A percentile compares a stretch with the other conserved stretches of the same genome.
Evolutionary conservation across 805 yeast genomes (phyloP).

Genomic region (Candida succiphila): DNA sequence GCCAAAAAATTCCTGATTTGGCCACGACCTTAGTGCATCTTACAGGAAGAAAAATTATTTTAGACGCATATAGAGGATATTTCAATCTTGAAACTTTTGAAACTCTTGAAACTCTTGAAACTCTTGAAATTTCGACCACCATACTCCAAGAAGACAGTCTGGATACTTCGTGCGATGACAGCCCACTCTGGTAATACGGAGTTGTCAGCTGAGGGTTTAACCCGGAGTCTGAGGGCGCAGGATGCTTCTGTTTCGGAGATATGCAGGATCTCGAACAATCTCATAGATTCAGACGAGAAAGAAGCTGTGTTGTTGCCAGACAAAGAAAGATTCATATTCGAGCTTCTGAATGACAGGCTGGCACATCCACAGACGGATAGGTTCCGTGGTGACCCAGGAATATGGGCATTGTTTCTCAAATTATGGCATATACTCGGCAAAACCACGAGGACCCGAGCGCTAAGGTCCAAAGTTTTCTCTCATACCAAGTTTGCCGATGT

Average conservation of each 20-base stretch:
- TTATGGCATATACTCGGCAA: constrained; percentile 14
- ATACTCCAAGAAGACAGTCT: neutral
- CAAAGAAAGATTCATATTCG: constrained; percentile 42
- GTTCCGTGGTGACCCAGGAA: constrained; percentile 30
- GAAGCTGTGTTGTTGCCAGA: constrained; percentile 42
- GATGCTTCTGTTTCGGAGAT: constrained; percentile 33
- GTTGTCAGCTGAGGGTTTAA: constrained; percentile 36
- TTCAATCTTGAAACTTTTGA: too few species aligned
- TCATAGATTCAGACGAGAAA: constrained; percentile 16
- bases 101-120: too few species aligned
- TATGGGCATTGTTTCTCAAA: constrained; percentile 43
- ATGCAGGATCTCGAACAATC: constrained; percentile 20
- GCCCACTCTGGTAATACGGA: neutral
- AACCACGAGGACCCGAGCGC: constrained; percentile 11
- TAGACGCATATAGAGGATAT: too few species aligned
- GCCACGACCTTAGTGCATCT: too few species aligned
- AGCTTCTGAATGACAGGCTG: constrained; percentile 50
- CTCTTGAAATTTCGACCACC: constrained; percentile 8
- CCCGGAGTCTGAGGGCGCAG: constrained; percentile 50
- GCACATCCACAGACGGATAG: constrained; percentile 32
- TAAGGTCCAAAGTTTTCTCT: constrained; percentile 31
- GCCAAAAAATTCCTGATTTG: too few species aligned
- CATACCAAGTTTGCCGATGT: constrained; percentile 32
- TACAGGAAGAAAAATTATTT: too few species aligned
- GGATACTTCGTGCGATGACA: too few species aligned